Base-by-base conservation (phyloP, 352 stramenopile genomes). In the Phytophthora meadii region DNA sequence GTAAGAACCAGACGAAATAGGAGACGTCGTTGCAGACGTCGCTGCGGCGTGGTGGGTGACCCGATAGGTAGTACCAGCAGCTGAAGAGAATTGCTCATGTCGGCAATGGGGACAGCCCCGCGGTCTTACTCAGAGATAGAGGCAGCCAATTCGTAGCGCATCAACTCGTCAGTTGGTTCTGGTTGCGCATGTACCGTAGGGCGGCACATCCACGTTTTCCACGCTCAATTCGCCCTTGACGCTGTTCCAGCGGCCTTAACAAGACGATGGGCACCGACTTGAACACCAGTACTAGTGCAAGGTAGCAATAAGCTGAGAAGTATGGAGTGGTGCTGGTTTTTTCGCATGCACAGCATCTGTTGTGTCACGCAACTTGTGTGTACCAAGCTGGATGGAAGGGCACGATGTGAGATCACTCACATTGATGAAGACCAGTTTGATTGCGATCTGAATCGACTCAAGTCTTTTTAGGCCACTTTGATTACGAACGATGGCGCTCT, bases 1-100 rank as follows among this genome's bases (percentile, higher is more conserved):
- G 0, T 22, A 88, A 1, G 79, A 86, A 1, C 69, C 65, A 0
- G 74, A 77, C 8, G 79, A 86, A 19, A 79, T 77, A 0, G 79
- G 79, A 4, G 79, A 88, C 32, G 76, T 69, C 2, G 76, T 68
- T 5, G 76, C 70, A 0, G 76, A 85, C 24, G 79, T 81, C 3
- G 68, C 72, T 5, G 79, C 76, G 17, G 79, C 54, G 69, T 6
- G 87, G 87, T 8, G 87, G 85, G 27, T 93, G 81, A 46, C 94
- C 86, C 1, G 80, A 79, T 39, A 95, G 74, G 61, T 88, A 95
- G 57, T 90, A 92, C 87, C 87, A 95, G 59, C 84, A 91, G 64
- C 82, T 90, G 34, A 93, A 92, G 40, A 95, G 77, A 54, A 95
- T 91, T 0, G 69, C 71, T 17, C 87, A 78, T 11, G 79, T 84